These are phyloP conservation scores for Lachnellula occidentalis DNA, from an alignment of 2,329 filamentous ascomycete genomes.

Conservation along the genomic window DNA sequence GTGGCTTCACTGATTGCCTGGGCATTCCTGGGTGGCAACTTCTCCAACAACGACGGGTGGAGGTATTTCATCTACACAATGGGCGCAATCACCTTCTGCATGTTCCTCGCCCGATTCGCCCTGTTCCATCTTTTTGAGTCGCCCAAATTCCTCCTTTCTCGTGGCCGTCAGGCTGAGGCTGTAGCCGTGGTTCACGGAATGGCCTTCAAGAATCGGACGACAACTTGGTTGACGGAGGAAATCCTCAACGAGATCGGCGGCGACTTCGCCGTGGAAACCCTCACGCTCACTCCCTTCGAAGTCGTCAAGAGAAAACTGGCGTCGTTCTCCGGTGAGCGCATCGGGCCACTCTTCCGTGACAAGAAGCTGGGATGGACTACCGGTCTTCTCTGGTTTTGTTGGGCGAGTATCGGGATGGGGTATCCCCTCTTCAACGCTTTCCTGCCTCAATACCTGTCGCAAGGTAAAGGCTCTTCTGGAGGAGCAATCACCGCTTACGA, in stretches of 20 bases:
- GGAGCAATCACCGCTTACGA: constrained; percentile 36
- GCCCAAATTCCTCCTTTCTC: constrained; percentile 73
- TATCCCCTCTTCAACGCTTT: constrained; percentile 89
- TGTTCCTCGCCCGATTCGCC: constrained; percentile 76
- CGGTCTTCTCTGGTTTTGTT: constrained; percentile 67
- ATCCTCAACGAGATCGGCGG: constrained; percentile 52
- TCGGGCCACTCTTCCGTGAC: constrained; percentile 59
- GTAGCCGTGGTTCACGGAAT: constrained; percentile 76
- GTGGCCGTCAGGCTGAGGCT: constrained; percentile 71
- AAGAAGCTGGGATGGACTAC: constrained; percentile 49
- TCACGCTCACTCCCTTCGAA: constrained; percentile 12
- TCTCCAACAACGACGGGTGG: constrained; percentile 63
- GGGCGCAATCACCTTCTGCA: constrained; percentile 65
- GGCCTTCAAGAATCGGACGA: constrained; percentile 62
- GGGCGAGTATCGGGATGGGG: constrained; percentile 78
- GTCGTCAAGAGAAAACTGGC: constrained; percentile 42
- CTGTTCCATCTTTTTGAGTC: constrained; percentile 80
- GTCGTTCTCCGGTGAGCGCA: constrained; percentile 61
- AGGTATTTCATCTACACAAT: constrained; percentile 67
- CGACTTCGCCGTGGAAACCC: constrained; percentile 22
- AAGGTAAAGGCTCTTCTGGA: constrained; percentile 38
- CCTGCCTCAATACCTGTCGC: constrained; percentile 76
- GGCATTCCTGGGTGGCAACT: constrained; percentile 59
- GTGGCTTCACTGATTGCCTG: constrained; percentile 67
- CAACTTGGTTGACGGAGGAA: constrained; percentile 72